Evolutionary conservation across 2,329 filamentous ascomycete genomes (phyloP).

Genomic region (Stachybotrys elegans): DNA sequence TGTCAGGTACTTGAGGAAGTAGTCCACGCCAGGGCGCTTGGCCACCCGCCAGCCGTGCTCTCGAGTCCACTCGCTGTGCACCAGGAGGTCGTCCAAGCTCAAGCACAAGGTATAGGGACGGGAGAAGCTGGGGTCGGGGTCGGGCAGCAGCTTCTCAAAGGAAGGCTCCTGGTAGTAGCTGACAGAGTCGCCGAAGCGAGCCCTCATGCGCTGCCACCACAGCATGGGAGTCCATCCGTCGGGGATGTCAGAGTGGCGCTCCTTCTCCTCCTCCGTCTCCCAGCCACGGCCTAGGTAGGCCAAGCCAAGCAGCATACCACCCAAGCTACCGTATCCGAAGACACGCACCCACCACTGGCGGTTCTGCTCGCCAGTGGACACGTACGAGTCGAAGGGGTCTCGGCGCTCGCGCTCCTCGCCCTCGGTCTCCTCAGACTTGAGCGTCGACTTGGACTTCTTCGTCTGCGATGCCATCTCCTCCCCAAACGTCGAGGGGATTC

Average conservation of each 20-base stretch:
- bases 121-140: slow-evolving; percentile 71
- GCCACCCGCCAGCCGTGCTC: slow-evolving; percentile 94
- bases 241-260: slow-evolving; percentile 63
- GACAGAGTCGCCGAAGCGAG: slow-evolving; percentile 69
- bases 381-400: slow-evolving; percentile 67
- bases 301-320: slow-evolving; percentile 51
- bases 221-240: slow-evolving; percentile 71
- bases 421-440: slow-evolving; percentile 32
- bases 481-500: slow-evolving; percentile 86
- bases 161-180: slow-evolving; percentile 95
- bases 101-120: slow-evolving; percentile 90
- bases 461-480: slow-evolving; percentile 57
- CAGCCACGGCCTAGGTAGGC: slow-evolving; percentile 84
- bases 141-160: slow-evolving; percentile 87
- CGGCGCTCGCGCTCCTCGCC: slow-evolving; percentile 29
- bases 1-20: slow-evolving; percentile 93
- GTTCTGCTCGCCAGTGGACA: slow-evolving; percentile 84
- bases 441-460: slow-evolving; percentile 24
- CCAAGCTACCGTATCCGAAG: slow-evolving; percentile 59
- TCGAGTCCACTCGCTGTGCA: slow-evolving; percentile 91
- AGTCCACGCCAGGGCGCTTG: slow-evolving; percentile 92
- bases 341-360: slow-evolving; percentile 72
- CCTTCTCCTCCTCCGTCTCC: slow-evolving; percentile 74
- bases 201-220: slow-evolving; percentile 77
- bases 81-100: slow-evolving; percentile 86